phyloP scores from a whole-genome alignment of 108 stramenopile genomes.

The Nitzschia putrida region DNA sequence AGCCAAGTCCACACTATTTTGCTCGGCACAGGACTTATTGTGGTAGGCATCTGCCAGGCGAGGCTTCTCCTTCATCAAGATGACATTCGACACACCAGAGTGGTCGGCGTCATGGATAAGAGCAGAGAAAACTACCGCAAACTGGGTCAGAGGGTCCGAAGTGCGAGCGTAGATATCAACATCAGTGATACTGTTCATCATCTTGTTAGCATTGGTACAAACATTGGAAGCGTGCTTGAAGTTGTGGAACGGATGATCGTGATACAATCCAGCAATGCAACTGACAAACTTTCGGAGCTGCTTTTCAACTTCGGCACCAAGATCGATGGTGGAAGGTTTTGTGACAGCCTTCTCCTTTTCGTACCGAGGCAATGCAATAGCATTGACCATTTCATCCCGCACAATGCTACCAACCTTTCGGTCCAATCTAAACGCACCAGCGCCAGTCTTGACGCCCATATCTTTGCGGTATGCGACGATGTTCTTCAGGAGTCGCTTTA shows the following conservation, averaged over 20 bases:
- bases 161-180: constrained; percentile 13
- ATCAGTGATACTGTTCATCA: constrained; percentile 26
- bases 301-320: constrained; percentile 9
- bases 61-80: constrained; percentile 29
- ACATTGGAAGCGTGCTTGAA: constrained; percentile 44
- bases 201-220: constrained; percentile 11
- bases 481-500: constrained; percentile 16
- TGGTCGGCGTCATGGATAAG: constrained; percentile 57
- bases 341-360: neutral
- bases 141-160: constrained; percentile 45
- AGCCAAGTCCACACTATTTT: constrained; percentile 51
- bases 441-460: neutral
- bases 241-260: constrained; percentile 45
- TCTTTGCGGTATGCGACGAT: constrained; percentile 22
- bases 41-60: constrained; percentile 53
- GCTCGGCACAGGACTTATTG: constrained; percentile 57
- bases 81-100: constrained; percentile 29
- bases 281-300: constrained; percentile 24
- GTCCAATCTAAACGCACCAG: neutral
- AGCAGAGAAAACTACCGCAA: constrained; percentile 61
- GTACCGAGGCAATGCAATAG: constrained; percentile 9
- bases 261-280: constrained; percentile 11
- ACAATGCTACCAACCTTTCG: neutral
- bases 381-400: constrained; percentile 8
- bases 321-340: constrained; percentile 6